Percentiles rank a stretch among this genome's conserved stretches.
Evolutionary conservation across 2,329 filamentous ascomycete species (phyloP).

Genomic region (Emergomyces orientalis): DNA sequence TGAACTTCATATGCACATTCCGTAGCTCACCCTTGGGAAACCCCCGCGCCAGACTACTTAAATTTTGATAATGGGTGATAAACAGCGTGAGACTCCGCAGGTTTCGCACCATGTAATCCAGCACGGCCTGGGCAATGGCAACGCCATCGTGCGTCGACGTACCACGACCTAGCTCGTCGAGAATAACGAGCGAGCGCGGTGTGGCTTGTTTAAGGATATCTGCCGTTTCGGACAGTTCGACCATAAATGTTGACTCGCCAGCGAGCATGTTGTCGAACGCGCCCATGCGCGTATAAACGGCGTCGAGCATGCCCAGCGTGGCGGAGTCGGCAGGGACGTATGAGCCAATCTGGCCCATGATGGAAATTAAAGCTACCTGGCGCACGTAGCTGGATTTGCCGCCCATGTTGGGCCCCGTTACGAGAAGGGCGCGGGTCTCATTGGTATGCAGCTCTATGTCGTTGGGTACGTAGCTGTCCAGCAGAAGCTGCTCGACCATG

Average conservation of each 20-base stretch:
- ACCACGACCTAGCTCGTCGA: conserved; percentile 89
- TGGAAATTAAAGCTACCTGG: conserved; percentile 78
- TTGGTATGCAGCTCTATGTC: conserved; percentile 62
- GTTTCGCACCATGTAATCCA: conserved; percentile 71
- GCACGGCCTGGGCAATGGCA: conserved; percentile 85
- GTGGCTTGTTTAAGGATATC: conserved; percentile 86
- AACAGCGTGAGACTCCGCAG: conserved; percentile 75
- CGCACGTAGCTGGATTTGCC: conserved; percentile 97
- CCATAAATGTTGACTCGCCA: conserved; percentile 95
- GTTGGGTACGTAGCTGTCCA: conserved; percentile 86
- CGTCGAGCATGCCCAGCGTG: conserved; percentile 72
- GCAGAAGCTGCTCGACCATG: conserved; percentile 85
- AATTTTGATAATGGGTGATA: conserved; percentile 93
- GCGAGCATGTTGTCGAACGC: conserved; percentile 93
- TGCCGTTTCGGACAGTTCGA: conserved; percentile 86
- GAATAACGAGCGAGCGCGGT: conserved; percentile 72
- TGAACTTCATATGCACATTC: conserved; percentile 94
- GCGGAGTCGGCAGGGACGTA: conserved; percentile 78
- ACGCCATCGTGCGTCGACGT: conserved; percentile 94
- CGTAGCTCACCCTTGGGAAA: conserved; percentile 57
- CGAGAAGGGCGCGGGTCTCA: conserved; percentile 63
- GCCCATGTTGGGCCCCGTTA: conserved; percentile 98
- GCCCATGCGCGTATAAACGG: conserved; percentile 91
- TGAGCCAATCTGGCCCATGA: conserved; percentile 90
- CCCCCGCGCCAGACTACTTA: conserved; percentile 62